These are phyloP conservation scores for Hymenoscyphus infarciens DNA, from an alignment of 2,329 filamentous ascomycete genomes.

Conservation along the genomic window DNA sequence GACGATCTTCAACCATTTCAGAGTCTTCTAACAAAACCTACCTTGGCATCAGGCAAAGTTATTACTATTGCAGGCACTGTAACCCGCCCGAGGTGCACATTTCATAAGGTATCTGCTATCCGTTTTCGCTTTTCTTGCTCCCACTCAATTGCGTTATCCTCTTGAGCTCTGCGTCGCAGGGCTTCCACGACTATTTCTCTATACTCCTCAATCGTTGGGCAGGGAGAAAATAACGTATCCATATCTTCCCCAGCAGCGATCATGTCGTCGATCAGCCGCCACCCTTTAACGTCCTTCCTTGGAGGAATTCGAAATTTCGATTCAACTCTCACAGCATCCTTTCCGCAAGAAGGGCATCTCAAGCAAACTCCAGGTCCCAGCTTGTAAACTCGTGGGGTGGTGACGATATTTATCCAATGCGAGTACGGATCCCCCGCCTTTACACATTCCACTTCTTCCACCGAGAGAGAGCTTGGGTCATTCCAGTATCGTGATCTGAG, in stretches of 20 bases:
- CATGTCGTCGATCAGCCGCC: conserved; percentile 6
- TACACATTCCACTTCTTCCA: conserved; percentile 2
- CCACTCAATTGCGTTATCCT: neutral
- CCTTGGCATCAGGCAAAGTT: neutral
- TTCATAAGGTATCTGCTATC: neutral
- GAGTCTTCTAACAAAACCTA: neutral
- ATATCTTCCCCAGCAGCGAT: conserved; percentile 13
- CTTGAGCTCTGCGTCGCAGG: neutral
- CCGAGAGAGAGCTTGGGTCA: neutral
- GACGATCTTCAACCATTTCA: neutral
- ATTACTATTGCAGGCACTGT: neutral
- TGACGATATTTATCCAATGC: conserved; percentile 2
- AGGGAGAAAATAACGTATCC: conserved; percentile 6
- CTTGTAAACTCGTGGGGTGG: neutral
- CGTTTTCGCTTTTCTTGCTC: conserved; percentile 1
- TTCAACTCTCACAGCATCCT: conserved; percentile 8
- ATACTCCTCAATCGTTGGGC: conserved; percentile 6
- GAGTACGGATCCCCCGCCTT: conserved; percentile 2
- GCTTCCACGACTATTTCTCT: conserved; percentile 7
- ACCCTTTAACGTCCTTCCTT: conserved; percentile 4
- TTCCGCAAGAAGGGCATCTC: conserved; percentile 11
- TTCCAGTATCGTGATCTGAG: neutral
- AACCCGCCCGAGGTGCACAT: neutral
- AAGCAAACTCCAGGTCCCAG: neutral
- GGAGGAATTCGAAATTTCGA: conserved; percentile 9